Base-by-base conservation (phyloP, 176 grass and related monocot genomes). In the Olyra latifolia region DNA sequence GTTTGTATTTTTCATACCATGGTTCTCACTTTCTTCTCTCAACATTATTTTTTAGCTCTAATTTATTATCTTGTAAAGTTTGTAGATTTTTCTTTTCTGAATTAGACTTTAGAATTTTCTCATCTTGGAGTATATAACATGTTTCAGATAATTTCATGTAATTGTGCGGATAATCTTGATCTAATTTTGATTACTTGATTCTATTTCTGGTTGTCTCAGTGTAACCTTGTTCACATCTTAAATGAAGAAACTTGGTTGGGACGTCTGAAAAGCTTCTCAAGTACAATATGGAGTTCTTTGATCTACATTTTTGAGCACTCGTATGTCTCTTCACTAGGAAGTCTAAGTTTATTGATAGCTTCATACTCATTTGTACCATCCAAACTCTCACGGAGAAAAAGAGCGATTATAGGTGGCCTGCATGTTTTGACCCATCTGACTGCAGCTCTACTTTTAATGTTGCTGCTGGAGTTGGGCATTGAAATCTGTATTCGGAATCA, bases 401-500 rank as follows among this genome's bases (percentile, higher is more conserved):
- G 95, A 55, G 91, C 72, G 75, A 73, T 91, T 78, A 90, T 98
- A 20, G 92, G 95, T 4, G 43, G 80, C 58, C 74, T 98, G 76
- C 95, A 98, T 92, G 95, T 91, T 79, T 82, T 89, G 65, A 80
- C 95, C 57, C 95, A 98, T 82, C 74, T 98, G 75, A 80, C 87
- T 77, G 87, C 92, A 82, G 91, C 95, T 32, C 85, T 98, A 71
- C 74, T 98, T 88, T 72, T 98, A 75, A 98, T 95, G 95, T 77
- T 98, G 86, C 90, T 98, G 68, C 89, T 98, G 75, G 92, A 95
- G 81, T 81, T 98, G 83, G 90, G 86, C 64, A 98, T 98, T 82
- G 95, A 98, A 88, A 83, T 98, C 67, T 98, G 95, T 85, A 91
- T 95, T n/a, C 89, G 92, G 49, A 93, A 98, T 91, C 88, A 88